Evolutionary conservation across 2,329 filamentous ascomycete species (phyloP), one percentile per base, ranked within the genome.

Genomic region (Myrmaecium sp.): DNA sequence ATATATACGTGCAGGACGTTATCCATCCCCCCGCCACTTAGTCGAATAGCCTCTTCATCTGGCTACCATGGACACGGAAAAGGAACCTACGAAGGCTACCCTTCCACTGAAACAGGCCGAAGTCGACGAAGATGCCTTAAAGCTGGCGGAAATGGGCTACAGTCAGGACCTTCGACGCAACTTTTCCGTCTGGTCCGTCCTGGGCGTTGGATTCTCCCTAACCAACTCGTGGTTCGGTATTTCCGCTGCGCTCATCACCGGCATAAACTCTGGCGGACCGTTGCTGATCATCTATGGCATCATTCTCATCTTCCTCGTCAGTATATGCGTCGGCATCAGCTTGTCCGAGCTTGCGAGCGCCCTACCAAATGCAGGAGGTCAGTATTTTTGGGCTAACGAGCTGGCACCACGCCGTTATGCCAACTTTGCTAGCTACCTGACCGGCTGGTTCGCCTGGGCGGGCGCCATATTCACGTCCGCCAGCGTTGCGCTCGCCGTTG

Each of bases 401-500:
- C 38, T 65, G 33, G 57, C 58, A 2, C 57, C 59, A 3, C 54
- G 44, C 34, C 52, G 44, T 30, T 62, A 51, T 31, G 50, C 55
- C 2, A 55, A 55, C 15, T 50, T 61, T 28, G 48, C 52, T 5
- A 57, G 54, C 8, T 64, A 62, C 29, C 28, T 59, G 25, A 62
- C 57, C 2, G 60, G 59, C 2, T 65, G 57, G 52, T 54, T 66
- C 31, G 60, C 60, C 2, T 67, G 61, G 53, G 58, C 60, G n/a
- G 63, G 62, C 10, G 52, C 55, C 13, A 56, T 68, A 28, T 67
- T 66, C 33, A 65, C 62, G 5, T 59, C 50, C 35, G 62, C 64
- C 11, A 62, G 58, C 43, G 59, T 65, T 11, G 57, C 60, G 3
- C 39, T 66, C 24, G 56, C 56, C 25, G 44, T 64, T 27, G 61